Base-by-base conservation (phyloP, 176 grass and related monocot genomes). In the Thalia dealbata region DNA sequence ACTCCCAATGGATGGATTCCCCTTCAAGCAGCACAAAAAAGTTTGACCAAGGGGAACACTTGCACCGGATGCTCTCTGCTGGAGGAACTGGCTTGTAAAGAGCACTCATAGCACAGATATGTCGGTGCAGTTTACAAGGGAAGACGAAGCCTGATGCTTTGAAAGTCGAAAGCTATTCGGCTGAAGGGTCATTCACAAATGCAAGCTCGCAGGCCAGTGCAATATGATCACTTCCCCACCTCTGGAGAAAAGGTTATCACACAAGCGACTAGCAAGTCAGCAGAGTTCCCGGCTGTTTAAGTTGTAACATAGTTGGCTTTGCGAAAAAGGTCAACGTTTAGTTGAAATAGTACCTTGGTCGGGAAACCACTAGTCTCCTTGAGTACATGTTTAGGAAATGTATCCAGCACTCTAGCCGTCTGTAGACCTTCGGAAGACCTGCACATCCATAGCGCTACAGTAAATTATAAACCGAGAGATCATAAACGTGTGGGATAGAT, bases 201-300 rank as follows among this genome's bases (percentile, higher is more conserved):
- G 89, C 89, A 50, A 97, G 79, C 76, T 92, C 81, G 14, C 89
- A 92, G 19, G 83, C 89, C 76, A 92, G 77, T 42, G 93, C 87
- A 44, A 97, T 71, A 78, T 97, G 93, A 78, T 97, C 93, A 51
- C 93, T 97, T 67, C 87, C 85, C 93, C 93, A 92, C 86, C 90
- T 97, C 93, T 97, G 80, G 9, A 73, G 11, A 44, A 26, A 21
- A 64, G 30, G 7, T 21, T 74, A 56, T 2, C 32, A 38, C 32
- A 76, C 42, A 54, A 46, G 7, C 63, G n/a, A 51, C 45, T 73
- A 46, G 8, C 52, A 69, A 46, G 8, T 76, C 38, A 35, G 63
- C 71, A 12, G 48, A 18, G 21, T 14, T 63, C 25, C 13, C 61
- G 70, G 24, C 14, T 48, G 18, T 23, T 52, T 15, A 12, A 21